Conservation (phyloP, 345 rosid genomes). For the rapeseed (Brassica napus) region DNA sequence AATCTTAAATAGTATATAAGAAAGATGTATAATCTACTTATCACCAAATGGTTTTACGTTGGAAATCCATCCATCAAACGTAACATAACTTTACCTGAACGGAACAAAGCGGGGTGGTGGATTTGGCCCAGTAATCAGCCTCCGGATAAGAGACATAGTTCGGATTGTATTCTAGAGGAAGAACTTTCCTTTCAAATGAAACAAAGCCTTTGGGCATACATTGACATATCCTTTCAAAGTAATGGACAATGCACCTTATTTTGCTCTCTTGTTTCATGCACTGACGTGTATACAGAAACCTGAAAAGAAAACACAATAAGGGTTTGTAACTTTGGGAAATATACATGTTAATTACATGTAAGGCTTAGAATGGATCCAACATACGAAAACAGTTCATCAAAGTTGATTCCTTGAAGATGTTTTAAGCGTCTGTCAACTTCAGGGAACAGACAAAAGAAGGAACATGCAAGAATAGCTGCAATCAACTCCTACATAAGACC, state of each 20-base stretch:
- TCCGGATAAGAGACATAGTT: constrained; percentile 48
- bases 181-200: constrained; percentile 83
- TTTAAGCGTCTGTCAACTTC: constrained; percentile 49
- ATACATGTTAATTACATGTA: not conserved
- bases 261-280: constrained; percentile 60
- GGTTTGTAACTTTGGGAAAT: not conserved
- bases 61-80: not conserved
- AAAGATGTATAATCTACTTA: too few relatives aligned
- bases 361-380: constrained; percentile 36
- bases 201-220: constrained; percentile 66
- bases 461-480: constrained; percentile 39
- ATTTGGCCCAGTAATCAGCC: constrained; percentile 64
- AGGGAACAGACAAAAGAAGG: constrained; percentile 65
- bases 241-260: constrained; percentile 62
- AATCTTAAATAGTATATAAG: not conserved
- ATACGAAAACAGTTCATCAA: constrained; percentile 70
- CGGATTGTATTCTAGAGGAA: constrained; percentile 42
- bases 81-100: constrained; percentile 53
- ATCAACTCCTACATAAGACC: constrained; percentile 26
- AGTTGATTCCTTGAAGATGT: constrained; percentile 69
- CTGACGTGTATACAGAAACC: constrained; percentile 53
- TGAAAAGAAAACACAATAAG: constrained; percentile 33
- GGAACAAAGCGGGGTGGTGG: constrained; percentile 59
- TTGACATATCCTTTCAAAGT: constrained; percentile 54
- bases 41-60: too few relatives aligned